Evolutionary conservation across 139 green algal species (phyloP), one percentile per base, ranked within the genome.

Genomic region (Coelastrella sp.): DNA sequence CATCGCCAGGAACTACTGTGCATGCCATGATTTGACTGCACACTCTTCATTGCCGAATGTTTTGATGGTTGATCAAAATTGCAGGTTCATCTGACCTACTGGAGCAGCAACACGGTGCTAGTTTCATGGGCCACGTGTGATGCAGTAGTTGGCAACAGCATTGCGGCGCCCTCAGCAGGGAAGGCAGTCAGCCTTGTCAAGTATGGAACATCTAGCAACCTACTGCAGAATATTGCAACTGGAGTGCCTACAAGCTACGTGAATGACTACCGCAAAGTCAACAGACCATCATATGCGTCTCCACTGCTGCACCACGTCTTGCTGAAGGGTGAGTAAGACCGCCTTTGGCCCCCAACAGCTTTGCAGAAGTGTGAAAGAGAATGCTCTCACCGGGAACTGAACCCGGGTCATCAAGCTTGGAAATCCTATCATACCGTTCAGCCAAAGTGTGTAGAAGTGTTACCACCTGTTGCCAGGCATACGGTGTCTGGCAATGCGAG

Each of bases 51-150:
- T 34, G 11, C 15, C 34, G 45, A 37, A 8, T 75, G 0, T 48
- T 9, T 23, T 13, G 41, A 2, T 30, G 37, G 32, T 59, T 13
- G 30, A 13, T 5, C 59, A 13, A 32, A 6, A 11, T 25, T 32
- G 9, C 76, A 83, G 76, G 76, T 84, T 5, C 77, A 84, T 23
- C 40, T 84, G 11, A 84, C 77, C 0, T 74, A 63, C 40, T 84
- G 60, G 59, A 63, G 40, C 38, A 60, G 53, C 41, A 75, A 27
- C 8, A n/a, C 77, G 34, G 59, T 84, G n/a, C 60, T 84, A 25
- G 77, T 84, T 5, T 72, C 48, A n/a, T 84, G 77, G 77, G 77
- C 77, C 11, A 75, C 77, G 19, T 84, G 77, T 32, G 60, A 84
- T 45, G 77, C 60, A 1, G 11, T 23, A 32, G 60, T 84, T n/a